phyloP scores from a whole-genome alignment of 2,329 filamentous ascomycete genomes.

The Microdochium paspali region DNA sequence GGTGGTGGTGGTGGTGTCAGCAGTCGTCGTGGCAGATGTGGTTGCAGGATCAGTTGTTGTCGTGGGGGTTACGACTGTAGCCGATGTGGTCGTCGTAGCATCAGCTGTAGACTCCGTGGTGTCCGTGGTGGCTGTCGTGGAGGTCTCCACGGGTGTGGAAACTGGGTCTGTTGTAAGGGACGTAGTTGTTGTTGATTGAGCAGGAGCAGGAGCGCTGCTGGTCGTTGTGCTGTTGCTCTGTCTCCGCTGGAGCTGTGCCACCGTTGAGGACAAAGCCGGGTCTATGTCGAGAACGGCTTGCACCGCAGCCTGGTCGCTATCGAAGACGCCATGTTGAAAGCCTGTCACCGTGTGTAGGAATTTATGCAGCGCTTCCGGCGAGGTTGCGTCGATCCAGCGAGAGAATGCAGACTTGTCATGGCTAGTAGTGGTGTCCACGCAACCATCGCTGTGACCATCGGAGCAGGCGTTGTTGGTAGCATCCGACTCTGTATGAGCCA shows the following conservation, averaged over 20 bases:
- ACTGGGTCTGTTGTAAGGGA: not conserved
- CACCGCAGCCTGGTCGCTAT: slow-evolving; percentile 53
- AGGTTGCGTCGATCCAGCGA: slow-evolving; percentile 44
- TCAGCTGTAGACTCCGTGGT: slow-evolving; percentile 11
- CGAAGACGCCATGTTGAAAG: slow-evolving; percentile 61
- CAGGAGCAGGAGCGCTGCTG: slow-evolving; percentile 8
- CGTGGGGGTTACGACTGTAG: slow-evolving; percentile 6
- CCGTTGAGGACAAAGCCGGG: slow-evolving; percentile 49
- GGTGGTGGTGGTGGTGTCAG: not conserved
- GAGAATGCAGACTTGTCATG: slow-evolving; percentile 31
- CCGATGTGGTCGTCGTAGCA: slow-evolving; percentile 8
- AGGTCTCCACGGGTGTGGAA: too few species aligned
- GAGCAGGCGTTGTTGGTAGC: not conserved
- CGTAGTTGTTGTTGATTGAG: slow-evolving; percentile 3
- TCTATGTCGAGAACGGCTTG: slow-evolving; percentile 54
- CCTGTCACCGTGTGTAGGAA: slow-evolving; percentile 40
- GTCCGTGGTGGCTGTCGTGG: too few species aligned
- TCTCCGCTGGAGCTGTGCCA: slow-evolving; percentile 57
- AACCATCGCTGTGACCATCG: slow-evolving; percentile 5
- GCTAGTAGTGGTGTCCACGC: not conserved
- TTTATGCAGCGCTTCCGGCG: slow-evolving; percentile 52
- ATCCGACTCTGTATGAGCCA: not conserved
- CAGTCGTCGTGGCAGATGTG: not conserved
- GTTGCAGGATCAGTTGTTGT: slow-evolving; percentile 2
- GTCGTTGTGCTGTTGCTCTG: slow-evolving; percentile 29